These are phyloP conservation scores for Arthrinium phaeospermum DNA, from an alignment of 2,329 filamentous ascomycete genomes.

Conservation along the genomic window DNA sequence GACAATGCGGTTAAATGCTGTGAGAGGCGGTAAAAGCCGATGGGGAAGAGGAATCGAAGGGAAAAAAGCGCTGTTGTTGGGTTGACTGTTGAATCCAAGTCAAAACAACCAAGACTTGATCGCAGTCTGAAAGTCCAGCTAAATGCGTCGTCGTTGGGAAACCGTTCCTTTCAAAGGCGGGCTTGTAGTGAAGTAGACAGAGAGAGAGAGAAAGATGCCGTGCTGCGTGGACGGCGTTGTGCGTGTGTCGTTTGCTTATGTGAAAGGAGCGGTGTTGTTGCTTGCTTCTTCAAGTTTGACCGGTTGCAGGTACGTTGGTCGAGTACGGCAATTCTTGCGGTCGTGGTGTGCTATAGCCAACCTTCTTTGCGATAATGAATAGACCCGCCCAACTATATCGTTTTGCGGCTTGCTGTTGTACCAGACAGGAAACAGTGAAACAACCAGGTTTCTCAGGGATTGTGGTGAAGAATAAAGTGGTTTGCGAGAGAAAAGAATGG, in stretches of 20 bases:
- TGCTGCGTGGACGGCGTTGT: background rate
- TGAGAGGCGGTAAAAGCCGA: conserved; percentile 1
- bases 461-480: conserved; percentile 30
- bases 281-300: conserved; percentile 7
- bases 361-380: conserved; percentile 8
- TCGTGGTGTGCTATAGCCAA: conserved; percentile 10
- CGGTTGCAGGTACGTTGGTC: background rate
- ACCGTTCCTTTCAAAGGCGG: conserved; percentile 15
- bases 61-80: background rate
- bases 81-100: conserved; percentile 14
- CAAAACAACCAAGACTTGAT: conserved; percentile 11
- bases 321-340: background rate
- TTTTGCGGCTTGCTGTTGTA: conserved; percentile 24
- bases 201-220: conserved; percentile 9
- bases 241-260: background rate
- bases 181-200: background rate
- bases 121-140: background rate
- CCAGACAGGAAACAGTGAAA: conserved; percentile 40
- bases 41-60: background rate
- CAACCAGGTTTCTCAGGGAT: conserved; percentile 40
- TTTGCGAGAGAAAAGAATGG: conserved; percentile 26
- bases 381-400: conserved; percentile 15
- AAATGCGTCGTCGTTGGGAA: background rate
- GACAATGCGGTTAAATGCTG: conserved; percentile 10
- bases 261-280: background rate